Evolutionary conservation across 495 filamentous ascomycete genomes (phyloP).

Genomic region (Talaromyces wortmannii): DNA sequence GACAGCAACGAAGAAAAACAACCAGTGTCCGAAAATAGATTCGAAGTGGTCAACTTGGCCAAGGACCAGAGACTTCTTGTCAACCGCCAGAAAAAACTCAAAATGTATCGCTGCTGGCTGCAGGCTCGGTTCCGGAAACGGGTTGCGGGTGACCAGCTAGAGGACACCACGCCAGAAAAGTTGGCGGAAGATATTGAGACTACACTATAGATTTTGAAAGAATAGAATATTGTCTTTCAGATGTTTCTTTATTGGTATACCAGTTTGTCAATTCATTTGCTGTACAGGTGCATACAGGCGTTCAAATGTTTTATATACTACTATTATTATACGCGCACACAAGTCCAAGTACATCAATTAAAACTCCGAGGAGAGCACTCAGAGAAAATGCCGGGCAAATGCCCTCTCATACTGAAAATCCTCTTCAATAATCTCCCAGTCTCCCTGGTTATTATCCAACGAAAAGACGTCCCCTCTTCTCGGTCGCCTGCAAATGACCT

Average conservation of each 20-base stretch:
- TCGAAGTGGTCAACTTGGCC: constrained; percentile 70
- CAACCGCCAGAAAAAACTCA: constrained; percentile 80
- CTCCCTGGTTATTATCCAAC: background rate
- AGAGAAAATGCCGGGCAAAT: background rate
- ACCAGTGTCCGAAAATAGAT: constrained; percentile 23
- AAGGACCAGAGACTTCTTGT: constrained; percentile 84
- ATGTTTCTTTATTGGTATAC: too few species aligned
- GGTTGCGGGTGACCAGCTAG: constrained; percentile 1
- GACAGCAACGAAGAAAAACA: constrained; percentile 11
- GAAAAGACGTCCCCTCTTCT: background rate
- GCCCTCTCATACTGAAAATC: background rate
- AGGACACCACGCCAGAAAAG: constrained; percentile 3
- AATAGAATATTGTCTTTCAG: background rate
- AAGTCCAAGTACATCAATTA: too few species aligned
- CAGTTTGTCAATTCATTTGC: too few species aligned
- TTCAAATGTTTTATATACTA: too few species aligned
- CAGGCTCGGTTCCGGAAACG: constrained; percentile 84
- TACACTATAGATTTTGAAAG: constrained; percentile 7
- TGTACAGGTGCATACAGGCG: too few species aligned
- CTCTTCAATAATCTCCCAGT: background rate
- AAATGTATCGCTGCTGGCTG: constrained; percentile 98
- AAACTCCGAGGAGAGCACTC: background rate
- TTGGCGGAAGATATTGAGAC: constrained; percentile 5
- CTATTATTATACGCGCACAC: too few species aligned
- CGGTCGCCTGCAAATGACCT: background rate